Conservation (phyloP, 2,329 filamentous ascomycete species). For the Cladobotryum protrusum region DNA sequence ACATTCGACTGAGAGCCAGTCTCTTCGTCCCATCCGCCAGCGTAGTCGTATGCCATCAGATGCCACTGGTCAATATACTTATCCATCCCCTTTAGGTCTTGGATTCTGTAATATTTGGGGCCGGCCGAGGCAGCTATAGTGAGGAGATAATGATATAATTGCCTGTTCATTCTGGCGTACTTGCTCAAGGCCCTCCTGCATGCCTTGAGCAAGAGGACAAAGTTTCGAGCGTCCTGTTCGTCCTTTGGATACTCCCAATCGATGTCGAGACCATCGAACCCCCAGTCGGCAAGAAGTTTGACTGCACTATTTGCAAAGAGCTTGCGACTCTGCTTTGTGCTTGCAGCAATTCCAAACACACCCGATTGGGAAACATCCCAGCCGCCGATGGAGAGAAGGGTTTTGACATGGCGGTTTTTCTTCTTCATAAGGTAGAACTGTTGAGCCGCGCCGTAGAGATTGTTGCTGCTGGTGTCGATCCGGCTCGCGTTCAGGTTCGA, state of each 20-base stretch:
- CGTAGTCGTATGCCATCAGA: conserved; percentile 65
- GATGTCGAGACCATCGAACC: conserved; percentile 51
- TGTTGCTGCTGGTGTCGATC: conserved; percentile 37
- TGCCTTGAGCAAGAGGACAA: conserved; percentile 36
- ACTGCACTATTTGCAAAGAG: conserved; percentile 65
- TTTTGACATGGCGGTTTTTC: conserved; percentile 67
- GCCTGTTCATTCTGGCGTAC: conserved; percentile 33
- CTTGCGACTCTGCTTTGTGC: conserved; percentile 53
- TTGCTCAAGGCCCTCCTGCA: conserved; percentile 39
- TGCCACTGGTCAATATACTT: conserved; percentile 52
- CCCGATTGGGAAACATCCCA: conserved; percentile 61
- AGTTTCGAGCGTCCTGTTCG: conserved; percentile 33
- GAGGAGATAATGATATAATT: conserved; percentile 43
- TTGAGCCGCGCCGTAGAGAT: conserved; percentile 72
- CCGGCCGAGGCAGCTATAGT: conserved; percentile 47
- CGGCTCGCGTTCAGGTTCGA: neutral
- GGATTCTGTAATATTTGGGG: conserved; percentile 40
- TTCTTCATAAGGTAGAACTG: conserved; percentile 73
- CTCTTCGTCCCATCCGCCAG: conserved; percentile 58
- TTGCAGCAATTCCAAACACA: conserved; percentile 60
- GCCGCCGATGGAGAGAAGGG: conserved; percentile 75
- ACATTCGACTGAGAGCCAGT: conserved; percentile 68
- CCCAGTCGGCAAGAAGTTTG: conserved; percentile 61
- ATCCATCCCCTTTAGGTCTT: conserved; percentile 51
- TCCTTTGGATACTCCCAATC: conserved; percentile 50